phyloP scores from a whole-genome alignment of 2,329 filamentous ascomycete genomes.

The Aspergillus flavus region DNA sequence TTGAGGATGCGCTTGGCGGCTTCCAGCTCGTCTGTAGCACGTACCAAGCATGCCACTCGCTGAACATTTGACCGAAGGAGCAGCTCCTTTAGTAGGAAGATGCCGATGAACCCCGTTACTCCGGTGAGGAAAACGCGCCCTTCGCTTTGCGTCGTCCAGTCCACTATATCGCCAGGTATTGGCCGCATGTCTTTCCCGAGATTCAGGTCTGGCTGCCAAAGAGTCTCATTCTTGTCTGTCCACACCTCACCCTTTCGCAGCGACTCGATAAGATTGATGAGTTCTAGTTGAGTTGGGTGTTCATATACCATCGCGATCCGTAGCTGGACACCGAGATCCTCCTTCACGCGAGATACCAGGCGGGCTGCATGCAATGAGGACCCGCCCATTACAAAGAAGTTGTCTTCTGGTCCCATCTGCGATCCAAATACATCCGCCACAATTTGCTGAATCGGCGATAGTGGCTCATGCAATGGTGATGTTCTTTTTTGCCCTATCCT shows the following conservation, averaged over 20 bases:
- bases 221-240: constrained; percentile 5
- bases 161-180: background rate
- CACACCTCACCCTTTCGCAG: background rate
- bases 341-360: constrained; percentile 21
- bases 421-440: constrained; percentile 2
- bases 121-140: background rate
- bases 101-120: background rate
- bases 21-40: background rate
- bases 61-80: background rate
- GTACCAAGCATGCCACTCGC: background rate
- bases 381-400: constrained; percentile 26
- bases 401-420: constrained; percentile 10
- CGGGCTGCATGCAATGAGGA: constrained; percentile 25
- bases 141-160: constrained; percentile 2
- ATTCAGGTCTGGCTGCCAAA: constrained; percentile 23
- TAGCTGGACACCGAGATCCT: constrained; percentile 16
- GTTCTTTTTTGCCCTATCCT: background rate
- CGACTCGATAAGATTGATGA: constrained; percentile 12
- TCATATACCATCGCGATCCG: constrained; percentile 26
- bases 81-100: background rate
- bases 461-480: too few species aligned
- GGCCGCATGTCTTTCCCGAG: constrained; percentile 10
- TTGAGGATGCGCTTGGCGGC: background rate
- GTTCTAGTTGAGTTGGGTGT: constrained; percentile 15
- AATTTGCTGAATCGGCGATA: background rate